Conservation (phyloP, 768 basidiomycete species). For the Lentinula edodes region DNA sequence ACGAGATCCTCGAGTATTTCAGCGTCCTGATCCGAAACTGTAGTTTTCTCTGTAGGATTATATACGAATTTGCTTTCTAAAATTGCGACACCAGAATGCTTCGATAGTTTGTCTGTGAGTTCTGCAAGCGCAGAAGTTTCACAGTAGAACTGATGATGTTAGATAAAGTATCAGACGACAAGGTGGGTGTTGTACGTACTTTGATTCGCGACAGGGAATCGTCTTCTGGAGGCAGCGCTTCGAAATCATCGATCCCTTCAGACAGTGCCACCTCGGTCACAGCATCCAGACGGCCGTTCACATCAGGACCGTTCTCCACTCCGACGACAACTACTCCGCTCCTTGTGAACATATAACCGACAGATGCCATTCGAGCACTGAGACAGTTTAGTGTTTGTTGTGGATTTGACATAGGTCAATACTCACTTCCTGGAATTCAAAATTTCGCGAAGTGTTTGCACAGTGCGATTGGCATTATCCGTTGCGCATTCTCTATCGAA, state of each 20-base stretch:
- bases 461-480: slow-evolving; percentile 61
- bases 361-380: slow-evolving; percentile 58
- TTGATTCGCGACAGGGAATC: slow-evolving; percentile 26
- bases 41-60: slow-evolving; percentile 38
- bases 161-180: slow-evolving; percentile 9
- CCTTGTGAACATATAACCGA: slow-evolving; percentile 60
- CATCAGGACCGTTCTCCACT: slow-evolving; percentile 25
- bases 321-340: slow-evolving; percentile 47
- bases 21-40: slow-evolving; percentile 32
- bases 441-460: slow-evolving; percentile 49
- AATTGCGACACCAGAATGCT: slow-evolving; percentile 22
- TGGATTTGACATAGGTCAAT: not conserved
- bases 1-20: slow-evolving; percentile 39
- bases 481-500: slow-evolving; percentile 50
- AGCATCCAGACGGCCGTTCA: slow-evolving; percentile 21
- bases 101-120: slow-evolving; percentile 30
- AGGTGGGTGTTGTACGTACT: slow-evolving; percentile 15
- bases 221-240: slow-evolving; percentile 35
- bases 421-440: slow-evolving; percentile 36
- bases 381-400: not conserved
- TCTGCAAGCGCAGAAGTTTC: slow-evolving; percentile 32
- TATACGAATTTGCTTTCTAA: slow-evolving; percentile 50
- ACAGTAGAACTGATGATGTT: slow-evolving; percentile 35
- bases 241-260: slow-evolving; percentile 41
- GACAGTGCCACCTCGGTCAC: slow-evolving; percentile 36